Evolutionary conservation across 805 yeast species (phyloP).

Genomic region (Zygosaccharomyces rouxii): DNA sequence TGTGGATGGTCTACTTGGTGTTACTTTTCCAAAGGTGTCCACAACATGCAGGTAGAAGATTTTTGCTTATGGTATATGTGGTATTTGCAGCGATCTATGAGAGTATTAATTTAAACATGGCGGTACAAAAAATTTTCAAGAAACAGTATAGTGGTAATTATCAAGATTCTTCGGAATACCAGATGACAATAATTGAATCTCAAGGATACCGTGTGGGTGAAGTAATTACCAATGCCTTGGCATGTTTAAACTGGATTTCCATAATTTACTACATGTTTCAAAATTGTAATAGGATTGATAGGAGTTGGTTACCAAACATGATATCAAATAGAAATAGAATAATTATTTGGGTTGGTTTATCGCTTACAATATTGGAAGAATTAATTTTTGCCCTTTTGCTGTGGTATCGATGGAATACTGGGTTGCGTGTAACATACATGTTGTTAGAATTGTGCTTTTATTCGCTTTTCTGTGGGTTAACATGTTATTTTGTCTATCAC

Average conservation of each 20-base stretch:
- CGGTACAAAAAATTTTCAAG: conserved; percentile 42
- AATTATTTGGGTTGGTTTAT: conserved; percentile 16
- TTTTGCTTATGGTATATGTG: conserved; percentile 54
- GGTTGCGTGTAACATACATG: conserved; percentile 6
- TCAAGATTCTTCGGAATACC: conserved; percentile 47
- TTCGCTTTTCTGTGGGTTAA: conserved; percentile 17
- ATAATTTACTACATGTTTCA: conserved; percentile 29
- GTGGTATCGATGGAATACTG: background rate
- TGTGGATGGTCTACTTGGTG: conserved; percentile 67
- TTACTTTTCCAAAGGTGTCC: conserved; percentile 46
- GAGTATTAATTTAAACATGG: conserved; percentile 46
- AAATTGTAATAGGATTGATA: conserved; percentile 11
- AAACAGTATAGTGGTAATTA: conserved; percentile 49
- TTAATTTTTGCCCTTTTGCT: conserved; percentile 11
- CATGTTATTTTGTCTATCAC: conserved; percentile 21
- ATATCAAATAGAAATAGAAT: conserved; percentile 20
- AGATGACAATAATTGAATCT: conserved; percentile 15
- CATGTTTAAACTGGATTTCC: conserved; percentile 29
- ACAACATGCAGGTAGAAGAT: conserved; percentile 48
- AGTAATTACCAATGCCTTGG: conserved; percentile 15
- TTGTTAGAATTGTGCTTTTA: conserved; percentile 14
- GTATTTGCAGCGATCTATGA: conserved; percentile 50
- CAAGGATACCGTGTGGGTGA: conserved; percentile 16
- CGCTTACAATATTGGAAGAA: conserved; percentile 14
- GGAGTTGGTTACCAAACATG: conserved; percentile 18